A percentile compares a stretch with the other conserved stretches of the same genome.
These are phyloP conservation scores for Brassica balearica DNA, from an alignment of 441 rosid species.

Conservation along the genomic window DNA sequence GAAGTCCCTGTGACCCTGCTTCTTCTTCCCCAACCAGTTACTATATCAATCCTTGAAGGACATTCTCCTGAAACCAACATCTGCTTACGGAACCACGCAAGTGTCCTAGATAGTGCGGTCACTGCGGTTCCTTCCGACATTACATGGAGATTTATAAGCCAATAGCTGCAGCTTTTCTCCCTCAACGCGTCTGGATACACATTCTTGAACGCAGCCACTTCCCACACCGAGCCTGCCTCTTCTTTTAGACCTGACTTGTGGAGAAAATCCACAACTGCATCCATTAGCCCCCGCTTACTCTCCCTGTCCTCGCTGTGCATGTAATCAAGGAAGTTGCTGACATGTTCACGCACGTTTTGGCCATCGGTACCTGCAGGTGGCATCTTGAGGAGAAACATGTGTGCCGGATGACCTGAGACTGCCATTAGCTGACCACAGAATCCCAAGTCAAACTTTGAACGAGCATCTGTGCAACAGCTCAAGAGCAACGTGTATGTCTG, in stretches of 20 bases:
- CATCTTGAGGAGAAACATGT: constrained; percentile 72
- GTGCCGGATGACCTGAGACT: constrained; percentile 87
- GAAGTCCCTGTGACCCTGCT: constrained; percentile 92
- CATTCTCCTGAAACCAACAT: constrained; percentile 74
- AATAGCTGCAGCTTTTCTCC: constrained; percentile 80
- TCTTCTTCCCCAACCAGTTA: constrained; percentile 94
- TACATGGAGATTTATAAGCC: constrained; percentile 94
- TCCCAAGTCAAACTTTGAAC: constrained; percentile 69
- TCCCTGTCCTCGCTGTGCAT: constrained; percentile 97
- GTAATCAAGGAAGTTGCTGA: constrained; percentile 72
- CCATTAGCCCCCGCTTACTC: constrained; percentile 93
- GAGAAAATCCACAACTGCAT: constrained; percentile 89
- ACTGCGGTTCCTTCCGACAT: constrained; percentile 98
- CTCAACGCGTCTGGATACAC: constrained; percentile 84
- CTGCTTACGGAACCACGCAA: constrained; percentile 85
- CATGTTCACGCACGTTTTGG: constrained; percentile 85
- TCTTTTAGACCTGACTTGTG: constrained; percentile 95
- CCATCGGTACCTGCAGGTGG: constrained; percentile 93
- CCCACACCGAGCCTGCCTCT: constrained; percentile 96
- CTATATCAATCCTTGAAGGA: constrained; percentile 88
- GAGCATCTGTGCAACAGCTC: constrained; percentile 88
- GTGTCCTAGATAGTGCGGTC: constrained; percentile 77
- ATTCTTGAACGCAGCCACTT: constrained; percentile 80
- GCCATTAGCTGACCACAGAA: constrained; percentile 83
- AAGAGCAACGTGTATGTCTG: constrained; percentile 91